Conservation (phyloP, 345 rosid genomes). For the Melaleuca alternifolia region DNA sequence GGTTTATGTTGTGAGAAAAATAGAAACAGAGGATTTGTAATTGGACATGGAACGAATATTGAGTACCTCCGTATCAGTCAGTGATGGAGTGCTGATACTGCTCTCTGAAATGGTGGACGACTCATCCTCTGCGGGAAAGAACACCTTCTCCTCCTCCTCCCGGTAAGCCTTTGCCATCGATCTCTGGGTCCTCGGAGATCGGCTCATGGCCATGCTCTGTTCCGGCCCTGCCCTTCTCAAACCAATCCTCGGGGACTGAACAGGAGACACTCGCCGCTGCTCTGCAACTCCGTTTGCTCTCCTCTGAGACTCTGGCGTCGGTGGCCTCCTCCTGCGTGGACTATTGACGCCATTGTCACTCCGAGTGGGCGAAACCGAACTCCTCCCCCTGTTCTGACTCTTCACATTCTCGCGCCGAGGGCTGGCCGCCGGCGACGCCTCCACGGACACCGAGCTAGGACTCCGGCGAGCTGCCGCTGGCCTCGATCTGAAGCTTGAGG, state of each 20-base stretch:
- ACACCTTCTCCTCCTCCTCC: constrained; percentile 12
- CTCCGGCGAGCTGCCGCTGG: constrained; percentile 3
- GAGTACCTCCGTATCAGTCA: constrained; percentile 50
- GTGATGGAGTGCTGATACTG: constrained; percentile 41
- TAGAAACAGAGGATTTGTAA: not conserved
- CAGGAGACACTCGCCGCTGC: constrained; percentile 40
- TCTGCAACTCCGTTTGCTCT: constrained; percentile 20
- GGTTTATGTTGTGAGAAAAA: not conserved
- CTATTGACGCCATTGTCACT: constrained; percentile 36
- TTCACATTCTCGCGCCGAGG: constrained; percentile 35
- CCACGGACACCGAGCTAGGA: not conserved
- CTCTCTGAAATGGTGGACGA: constrained; percentile 42
- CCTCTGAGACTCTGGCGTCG: constrained; percentile 29
- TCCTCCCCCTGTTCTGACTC: constrained; percentile 30
- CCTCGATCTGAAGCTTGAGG: constrained; percentile 26
- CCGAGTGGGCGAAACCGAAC: constrained; percentile 23
- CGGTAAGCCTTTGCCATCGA: constrained; percentile 1
- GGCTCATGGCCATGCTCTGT: constrained; percentile 8
- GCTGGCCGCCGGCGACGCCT: constrained; percentile 19
- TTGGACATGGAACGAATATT: not conserved
- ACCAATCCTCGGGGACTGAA: constrained; percentile 30
- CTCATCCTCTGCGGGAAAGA: constrained; percentile 36
- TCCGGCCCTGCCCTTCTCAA: constrained; percentile 20
- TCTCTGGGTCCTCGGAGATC: constrained; percentile 27
- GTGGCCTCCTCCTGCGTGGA: constrained; percentile 37